phyloP scores from a whole-genome alignment of 257 asterid species.

The Solanum raphanifolium region DNA sequence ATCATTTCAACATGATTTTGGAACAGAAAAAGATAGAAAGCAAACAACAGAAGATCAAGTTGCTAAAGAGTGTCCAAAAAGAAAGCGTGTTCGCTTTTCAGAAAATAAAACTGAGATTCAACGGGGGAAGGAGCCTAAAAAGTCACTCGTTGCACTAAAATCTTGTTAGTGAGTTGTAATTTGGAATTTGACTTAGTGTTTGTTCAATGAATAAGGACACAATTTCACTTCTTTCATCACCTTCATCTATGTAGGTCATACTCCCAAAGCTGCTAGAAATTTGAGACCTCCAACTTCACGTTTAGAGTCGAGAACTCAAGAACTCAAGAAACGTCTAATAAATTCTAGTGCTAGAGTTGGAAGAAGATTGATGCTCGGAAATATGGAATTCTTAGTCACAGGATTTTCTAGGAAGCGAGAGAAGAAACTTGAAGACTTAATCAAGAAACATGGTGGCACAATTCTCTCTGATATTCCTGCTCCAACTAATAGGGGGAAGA shows the following conservation, averaged over 20 bases:
- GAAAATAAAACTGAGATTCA: constrained; percentile 23
- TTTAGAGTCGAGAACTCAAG: constrained; percentile 31
- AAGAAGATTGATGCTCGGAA: constrained; percentile 48
- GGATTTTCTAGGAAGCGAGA: constrained; percentile 59
- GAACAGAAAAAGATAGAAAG: constrained; percentile 15
- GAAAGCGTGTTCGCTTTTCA: constrained; percentile 47
- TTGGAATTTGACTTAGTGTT: background rate
- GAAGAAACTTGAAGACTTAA: constrained; percentile 51
- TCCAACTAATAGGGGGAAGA: constrained; percentile 34
- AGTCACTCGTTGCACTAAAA: constrained; percentile 22
- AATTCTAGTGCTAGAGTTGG: constrained; percentile 17
- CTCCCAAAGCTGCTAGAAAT: constrained; percentile 27
- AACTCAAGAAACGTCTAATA: constrained; percentile 17
- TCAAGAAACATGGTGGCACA: constrained; percentile 56
- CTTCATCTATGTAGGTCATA: constrained; percentile 34
- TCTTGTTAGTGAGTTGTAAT: constrained; percentile 31
- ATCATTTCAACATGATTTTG: constrained; percentile 16
- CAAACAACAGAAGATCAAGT: constrained; percentile 18
- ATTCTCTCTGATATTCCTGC: constrained; percentile 59
- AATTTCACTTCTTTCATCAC: background rate
- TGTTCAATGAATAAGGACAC: background rate
- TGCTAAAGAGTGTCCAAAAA: constrained; percentile 11
- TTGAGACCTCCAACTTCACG: constrained; percentile 19
- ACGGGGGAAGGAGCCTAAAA: constrained; percentile 16
- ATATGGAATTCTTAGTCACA: constrained; percentile 68